Conservation (phyloP, 2,329 filamentous ascomycete genomes). For the Westerdykella aurantiaca region DNA sequence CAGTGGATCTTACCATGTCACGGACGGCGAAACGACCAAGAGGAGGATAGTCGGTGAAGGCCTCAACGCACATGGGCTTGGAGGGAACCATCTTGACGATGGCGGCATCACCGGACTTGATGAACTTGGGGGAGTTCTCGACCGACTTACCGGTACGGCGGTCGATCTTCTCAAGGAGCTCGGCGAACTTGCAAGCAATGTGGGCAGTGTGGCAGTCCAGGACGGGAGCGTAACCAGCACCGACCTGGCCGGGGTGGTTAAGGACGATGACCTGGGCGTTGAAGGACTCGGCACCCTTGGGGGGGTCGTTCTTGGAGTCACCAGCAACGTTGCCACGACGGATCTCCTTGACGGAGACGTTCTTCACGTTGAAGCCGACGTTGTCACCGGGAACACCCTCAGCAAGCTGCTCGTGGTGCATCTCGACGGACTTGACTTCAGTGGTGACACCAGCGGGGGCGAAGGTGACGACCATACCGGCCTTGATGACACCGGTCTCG, state of each 20-base stretch:
- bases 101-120: conserved; percentile 99
- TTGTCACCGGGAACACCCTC: conserved; percentile 99
- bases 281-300: conserved; percentile 83
- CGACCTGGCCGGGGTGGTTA: conserved; percentile 99
- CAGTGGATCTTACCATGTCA: conserved; percentile 64
- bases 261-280: conserved; percentile 99
- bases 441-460: conserved; percentile 98
- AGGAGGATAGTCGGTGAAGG: conserved; percentile 99
- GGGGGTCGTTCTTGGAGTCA: conserved; percentile 99
- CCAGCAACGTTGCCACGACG: conserved; percentile 99
- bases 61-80: conserved; percentile 99
- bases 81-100: conserved; percentile 99
- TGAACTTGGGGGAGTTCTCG: conserved; percentile 93
- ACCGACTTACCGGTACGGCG: conserved; percentile 98
- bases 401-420: conserved; percentile 98
- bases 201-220: conserved; percentile 99
- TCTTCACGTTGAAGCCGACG: conserved; percentile 99
- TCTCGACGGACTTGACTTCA: conserved; percentile 99
- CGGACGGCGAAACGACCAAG: conserved; percentile 99
- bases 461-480: conserved; percentile 92
- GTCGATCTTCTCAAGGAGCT: conserved; percentile 99
- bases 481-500: conserved; percentile 92
- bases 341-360: conserved; percentile 99
- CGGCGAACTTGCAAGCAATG: conserved; percentile 99
- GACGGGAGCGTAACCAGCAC: conserved; percentile 97